Percentiles rank a stretch among this genome's conserved stretches.
phyloP scores from a whole-genome alignment of 257 asterid species.

The Solanum pennellii region DNA sequence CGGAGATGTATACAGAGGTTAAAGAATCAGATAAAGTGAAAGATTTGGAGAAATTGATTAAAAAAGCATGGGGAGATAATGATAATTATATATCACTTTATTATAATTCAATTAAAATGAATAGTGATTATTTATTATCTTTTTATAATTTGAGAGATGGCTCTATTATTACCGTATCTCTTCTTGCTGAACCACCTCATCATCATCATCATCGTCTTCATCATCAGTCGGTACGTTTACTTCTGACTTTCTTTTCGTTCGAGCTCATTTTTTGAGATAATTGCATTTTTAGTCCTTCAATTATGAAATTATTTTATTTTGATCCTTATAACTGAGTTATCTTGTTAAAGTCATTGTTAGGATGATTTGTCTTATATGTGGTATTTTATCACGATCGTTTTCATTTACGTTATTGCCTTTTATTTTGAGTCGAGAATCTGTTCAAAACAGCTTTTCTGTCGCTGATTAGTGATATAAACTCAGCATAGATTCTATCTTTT shows the following conservation, averaged over 20 bases:
- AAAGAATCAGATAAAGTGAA: not conserved
- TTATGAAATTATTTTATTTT: not conserved
- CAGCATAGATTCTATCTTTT: no score
- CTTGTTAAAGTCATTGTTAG: not conserved
- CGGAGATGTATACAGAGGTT: not conserved
- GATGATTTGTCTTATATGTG: no score
- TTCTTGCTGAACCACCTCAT: not conserved
- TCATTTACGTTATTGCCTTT: no score
- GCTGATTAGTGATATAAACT: no score
- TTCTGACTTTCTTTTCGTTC: not conserved
- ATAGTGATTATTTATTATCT: not conserved
- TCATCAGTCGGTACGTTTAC: not conserved
- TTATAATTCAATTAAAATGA: not conserved
- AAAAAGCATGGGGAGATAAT: not conserved
- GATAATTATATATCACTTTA: not conserved
- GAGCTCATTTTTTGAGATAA: not conserved
- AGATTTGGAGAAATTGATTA: not conserved
- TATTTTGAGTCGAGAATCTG: not conserved
- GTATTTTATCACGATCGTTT: no score
- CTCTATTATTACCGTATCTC: not conserved
- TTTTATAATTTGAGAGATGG: not conserved
- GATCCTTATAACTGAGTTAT: no score
- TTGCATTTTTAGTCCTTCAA: not conserved
- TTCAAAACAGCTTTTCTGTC: no score
- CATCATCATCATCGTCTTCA: not conserved